Evolutionary conservation across 1,284 basidiomycete species (phyloP).

Genomic region (Ganoderma sinense): DNA sequence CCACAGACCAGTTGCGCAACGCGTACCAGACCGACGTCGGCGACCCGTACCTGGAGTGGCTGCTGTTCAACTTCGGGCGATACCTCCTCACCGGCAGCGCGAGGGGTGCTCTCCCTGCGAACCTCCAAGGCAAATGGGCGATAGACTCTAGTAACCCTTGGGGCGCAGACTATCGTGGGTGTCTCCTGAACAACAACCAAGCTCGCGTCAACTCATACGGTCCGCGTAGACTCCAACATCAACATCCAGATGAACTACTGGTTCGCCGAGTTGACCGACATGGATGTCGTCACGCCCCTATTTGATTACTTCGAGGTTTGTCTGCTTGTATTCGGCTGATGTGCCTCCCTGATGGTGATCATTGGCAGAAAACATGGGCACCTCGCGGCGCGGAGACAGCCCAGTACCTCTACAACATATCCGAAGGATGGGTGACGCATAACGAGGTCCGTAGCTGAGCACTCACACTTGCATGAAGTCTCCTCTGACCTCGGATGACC

Average conservation of each 20-base stretch:
- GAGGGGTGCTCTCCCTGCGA: constrained; percentile 69
- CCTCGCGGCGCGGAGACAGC: constrained; percentile 75
- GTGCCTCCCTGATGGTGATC: background rate
- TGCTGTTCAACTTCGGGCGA: constrained; percentile 75
- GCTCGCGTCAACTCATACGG: background rate
- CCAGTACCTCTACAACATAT: constrained; percentile 69
- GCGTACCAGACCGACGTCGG: constrained; percentile 63
- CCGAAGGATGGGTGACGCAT: constrained; percentile 75
- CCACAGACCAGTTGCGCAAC: constrained; percentile 64
- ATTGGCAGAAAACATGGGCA: constrained; percentile 70
- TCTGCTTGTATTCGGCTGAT: background rate
- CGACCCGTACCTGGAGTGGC: constrained; percentile 74
- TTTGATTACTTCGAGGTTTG: constrained; percentile 75
- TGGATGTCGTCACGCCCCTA: constrained; percentile 63
- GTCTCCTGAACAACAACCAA: background rate
- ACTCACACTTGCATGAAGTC: background rate
- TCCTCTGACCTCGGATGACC: background rate
- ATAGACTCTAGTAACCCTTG: constrained; percentile 60
- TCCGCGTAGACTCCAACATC: constrained; percentile 70
- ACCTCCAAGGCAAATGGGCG: constrained; percentile 80
- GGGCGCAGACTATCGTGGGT: constrained; percentile 59
- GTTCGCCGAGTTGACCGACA: constrained; percentile 38
- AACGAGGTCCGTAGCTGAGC: constrained; percentile 58
- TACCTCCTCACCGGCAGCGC: constrained; percentile 71
- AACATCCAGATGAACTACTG: constrained; percentile 35